Evolutionary conservation across 257 asterid genomes (phyloP), one percentile per base, ranked within the genome.

Genomic region (Ilex asprella): DNA sequence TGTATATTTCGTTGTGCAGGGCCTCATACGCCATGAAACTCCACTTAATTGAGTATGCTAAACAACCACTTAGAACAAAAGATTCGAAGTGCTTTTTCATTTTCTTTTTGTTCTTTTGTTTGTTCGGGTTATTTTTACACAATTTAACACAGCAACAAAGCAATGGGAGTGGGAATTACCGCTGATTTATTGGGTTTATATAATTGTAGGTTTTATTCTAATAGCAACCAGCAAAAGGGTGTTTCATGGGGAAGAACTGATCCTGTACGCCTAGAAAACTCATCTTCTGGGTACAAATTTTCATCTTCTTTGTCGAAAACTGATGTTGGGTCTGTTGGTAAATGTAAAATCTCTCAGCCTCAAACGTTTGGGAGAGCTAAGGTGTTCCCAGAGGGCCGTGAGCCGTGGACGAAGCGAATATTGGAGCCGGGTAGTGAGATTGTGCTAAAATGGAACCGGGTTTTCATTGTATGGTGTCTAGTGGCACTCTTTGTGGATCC

Each of bases 391-490:
- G 88, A 80, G 78, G 80, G 79, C 58, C 81, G 71, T 12, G 79
- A 77, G 53, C 80, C 85, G 3, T 71, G 87, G 83, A 84, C 72
- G 63, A 79, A 77, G 76, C 85, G 75, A 59, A 86, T 88, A 72
- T 90, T 91, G 30, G 98, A 91, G 70, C 98, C 98, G 0, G 93
- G 91, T 44, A 86, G 98, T 67, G 93, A 80, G 53, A 83, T 91
- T 59, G 95, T 91, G 74, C 86, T 91, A 1, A 82, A 86, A 13
- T 91, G 98, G 98, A 91, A 91, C 70, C 68, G 95, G 76, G 74
- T 84, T 64, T 91, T 91, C 83, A 91, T 88, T 59, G 81, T 91
- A 30, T 79, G 96, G 55, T 88, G 95, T 78, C 79, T 91, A 67
- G 55, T 86, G 77, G 98, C 98, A 7, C 76, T 91, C 59, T 91